Base-by-base conservation (phyloP, 2,329 filamentous ascomycete genomes). In the Phaeophleospora eucalypticola region DNA sequence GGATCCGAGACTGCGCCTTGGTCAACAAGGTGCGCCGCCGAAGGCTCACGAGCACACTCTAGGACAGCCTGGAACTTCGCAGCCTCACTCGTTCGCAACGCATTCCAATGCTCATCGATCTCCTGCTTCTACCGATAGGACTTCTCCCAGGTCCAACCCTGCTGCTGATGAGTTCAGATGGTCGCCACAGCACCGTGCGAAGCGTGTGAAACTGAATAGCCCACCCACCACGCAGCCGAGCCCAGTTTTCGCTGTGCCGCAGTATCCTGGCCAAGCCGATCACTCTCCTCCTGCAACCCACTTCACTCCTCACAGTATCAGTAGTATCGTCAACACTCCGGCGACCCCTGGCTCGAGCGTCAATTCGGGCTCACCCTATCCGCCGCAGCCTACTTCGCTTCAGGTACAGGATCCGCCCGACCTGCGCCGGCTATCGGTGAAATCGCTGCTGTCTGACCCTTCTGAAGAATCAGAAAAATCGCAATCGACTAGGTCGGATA, bases 381-480 rank as follows among this genome's bases (percentile, higher is more conserved):
- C 57, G 16, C 38, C 41, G 2, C 49, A 56, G 19, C 35, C 51
- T 1, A 35, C 48, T 4, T 18, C 52, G 2, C 43, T 55, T 15
- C 36, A 50, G n/a, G 45, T 57, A 3, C 65, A 69, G 37, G 62
- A 67, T 14, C 63, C 69, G 40, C 60, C 70, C 20, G 73, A 77
- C 46, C 56, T 76, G 20, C 73, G 75, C 9, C 68, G 80, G 14
- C 69, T 87, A 17, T 85, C 83, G 7, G 82, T 87, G 24, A 80
- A 79, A 57, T 86, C 82, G 10, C 66, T 87, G 6, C 68, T 87
- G 4, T 77, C 77, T 2, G 73, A 77, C 14, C 71, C 77, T 15
- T 68, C 74, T 0, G 69, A 71, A 4, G 60, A 64, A 12, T 18
- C 21, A 17, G 52, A 57, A 27, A 45, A 52, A 34, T 51, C 52